Evolutionary conservation across 1,284 basidiomycete genomes (phyloP).

Genomic region (Earliella scabrosa): DNA sequence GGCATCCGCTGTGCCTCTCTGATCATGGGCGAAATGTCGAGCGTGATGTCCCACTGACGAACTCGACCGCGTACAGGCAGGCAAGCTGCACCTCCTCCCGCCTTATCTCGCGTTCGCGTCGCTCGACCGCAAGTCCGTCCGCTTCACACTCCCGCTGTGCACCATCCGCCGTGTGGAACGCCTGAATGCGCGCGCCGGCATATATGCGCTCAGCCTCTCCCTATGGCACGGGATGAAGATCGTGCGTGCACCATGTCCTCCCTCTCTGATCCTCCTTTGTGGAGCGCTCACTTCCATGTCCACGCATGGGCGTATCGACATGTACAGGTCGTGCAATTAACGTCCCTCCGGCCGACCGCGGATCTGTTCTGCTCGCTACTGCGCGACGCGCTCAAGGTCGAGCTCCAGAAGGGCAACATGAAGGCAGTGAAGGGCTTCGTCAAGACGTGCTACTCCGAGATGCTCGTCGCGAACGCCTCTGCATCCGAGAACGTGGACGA

Average conservation of each 20-base stretch:
- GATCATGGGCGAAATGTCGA: no score
- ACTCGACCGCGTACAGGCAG: no score
- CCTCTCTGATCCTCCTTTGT: background rate
- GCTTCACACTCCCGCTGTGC: constrained; percentile 91
- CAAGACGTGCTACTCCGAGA: constrained; percentile 94
- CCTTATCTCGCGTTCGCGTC: constrained; percentile 94
- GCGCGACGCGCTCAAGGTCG: constrained; percentile 88
- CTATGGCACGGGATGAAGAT: constrained; percentile 97
- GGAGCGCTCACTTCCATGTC: background rate
- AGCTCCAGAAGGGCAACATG: constrained; percentile 89
- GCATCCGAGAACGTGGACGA: constrained; percentile 73
- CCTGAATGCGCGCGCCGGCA: constrained; percentile 88
- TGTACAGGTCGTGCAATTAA: constrained; percentile 89
- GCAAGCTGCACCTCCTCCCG: constrained; percentile 87
- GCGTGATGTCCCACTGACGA: no score
- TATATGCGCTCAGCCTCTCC: constrained; percentile 93
- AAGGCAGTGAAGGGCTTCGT: constrained; percentile 92
- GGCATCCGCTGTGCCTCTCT: background rate
- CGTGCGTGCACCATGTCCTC: constrained; percentile 53
- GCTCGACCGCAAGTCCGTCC: constrained; percentile 89
- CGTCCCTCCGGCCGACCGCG: constrained; percentile 93
- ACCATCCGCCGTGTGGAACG: constrained; percentile 96
- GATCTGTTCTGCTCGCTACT: constrained; percentile 93
- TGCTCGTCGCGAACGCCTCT: constrained; percentile 61
- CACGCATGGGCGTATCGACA: background rate